These are phyloP conservation scores for Dactylella cylindrospora DNA, from an alignment of 2,329 filamentous ascomycete genomes.

Conservation along the genomic window DNA sequence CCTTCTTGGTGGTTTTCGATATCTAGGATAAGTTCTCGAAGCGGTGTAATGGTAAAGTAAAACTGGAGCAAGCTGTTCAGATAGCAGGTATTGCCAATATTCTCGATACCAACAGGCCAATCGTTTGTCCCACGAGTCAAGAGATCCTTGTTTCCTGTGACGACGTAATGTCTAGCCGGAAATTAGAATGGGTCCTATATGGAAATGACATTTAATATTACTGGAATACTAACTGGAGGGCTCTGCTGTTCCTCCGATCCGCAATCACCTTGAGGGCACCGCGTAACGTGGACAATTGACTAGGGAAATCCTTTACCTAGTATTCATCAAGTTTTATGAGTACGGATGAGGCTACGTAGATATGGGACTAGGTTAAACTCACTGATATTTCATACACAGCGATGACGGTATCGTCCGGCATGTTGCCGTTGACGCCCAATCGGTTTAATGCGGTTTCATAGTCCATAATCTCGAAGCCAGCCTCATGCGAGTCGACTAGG, in stretches of 20 bases:
- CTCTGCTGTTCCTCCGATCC: constrained; percentile 45
- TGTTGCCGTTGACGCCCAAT: constrained; percentile 16
- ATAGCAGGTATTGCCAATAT: constrained; percentile 98
- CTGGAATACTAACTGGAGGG: constrained; percentile 27
- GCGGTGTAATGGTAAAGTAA: constrained; percentile 80
- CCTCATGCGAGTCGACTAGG: constrained; percentile 20
- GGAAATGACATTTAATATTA: too few relatives aligned
- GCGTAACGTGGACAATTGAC: constrained; percentile 41
- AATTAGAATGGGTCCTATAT: too few relatives aligned
- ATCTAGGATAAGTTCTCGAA: constrained; percentile 77
- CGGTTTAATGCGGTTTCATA: constrained; percentile 21
- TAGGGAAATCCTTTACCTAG: constrained; percentile 52
- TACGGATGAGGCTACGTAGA: neutral
- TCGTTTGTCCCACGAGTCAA: constrained; percentile 49
- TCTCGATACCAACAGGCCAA: constrained; percentile 81
- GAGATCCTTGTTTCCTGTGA: constrained; percentile 22
- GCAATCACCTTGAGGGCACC: constrained; percentile 48
- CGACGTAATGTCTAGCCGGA: constrained; percentile 27
- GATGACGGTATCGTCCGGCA: constrained; percentile 32
- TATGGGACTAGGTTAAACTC: too few relatives aligned
- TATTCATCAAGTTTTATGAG: neutral
- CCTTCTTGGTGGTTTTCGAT: constrained; percentile 69
- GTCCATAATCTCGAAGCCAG: constrained; percentile 30
- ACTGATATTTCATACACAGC: constrained; percentile 30
- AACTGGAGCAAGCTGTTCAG: constrained; percentile 95